phyloP scores from a whole-genome alignment of 164 flowering plant species.

The Protea cynaroides region DNA sequence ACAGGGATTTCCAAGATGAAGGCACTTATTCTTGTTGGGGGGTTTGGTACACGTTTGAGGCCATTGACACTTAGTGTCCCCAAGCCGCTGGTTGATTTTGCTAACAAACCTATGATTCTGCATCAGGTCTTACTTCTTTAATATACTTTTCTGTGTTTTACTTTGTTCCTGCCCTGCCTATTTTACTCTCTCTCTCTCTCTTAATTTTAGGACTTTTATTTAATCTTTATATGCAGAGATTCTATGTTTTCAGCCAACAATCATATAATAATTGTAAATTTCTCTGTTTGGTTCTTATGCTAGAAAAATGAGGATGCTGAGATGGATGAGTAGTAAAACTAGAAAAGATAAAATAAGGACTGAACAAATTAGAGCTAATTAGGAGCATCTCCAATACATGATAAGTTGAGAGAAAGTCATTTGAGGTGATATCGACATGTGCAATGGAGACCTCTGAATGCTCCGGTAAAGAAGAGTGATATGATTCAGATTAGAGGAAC shows the following conservation, averaged over 20 bases:
- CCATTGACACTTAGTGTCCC: constrained; percentile 98
- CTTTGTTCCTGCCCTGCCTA: background rate
- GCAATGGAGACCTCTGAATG: too few relatives aligned
- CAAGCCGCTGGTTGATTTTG: constrained; percentile 97
- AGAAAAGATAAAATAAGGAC: background rate
- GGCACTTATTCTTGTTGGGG: constrained; percentile 99
- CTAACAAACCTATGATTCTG: constrained; percentile 97
- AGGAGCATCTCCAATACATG: too few relatives aligned
- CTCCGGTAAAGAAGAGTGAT: too few relatives aligned
- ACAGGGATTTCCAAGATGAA: constrained; percentile 52
- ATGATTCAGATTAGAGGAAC: too few relatives aligned
- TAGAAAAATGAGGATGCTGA: background rate
- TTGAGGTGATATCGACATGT: too few relatives aligned
- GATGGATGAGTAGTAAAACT: background rate
- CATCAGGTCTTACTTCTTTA: constrained; percentile 62
- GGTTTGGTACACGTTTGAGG: constrained; percentile 93
- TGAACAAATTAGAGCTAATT: too few relatives aligned
- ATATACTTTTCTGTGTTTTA: background rate
- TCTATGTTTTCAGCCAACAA: too few relatives aligned
- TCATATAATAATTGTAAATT: too few relatives aligned
- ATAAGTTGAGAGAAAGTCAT: too few relatives aligned
- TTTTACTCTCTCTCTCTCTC: too few relatives aligned
- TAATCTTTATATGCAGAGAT: too few relatives aligned
- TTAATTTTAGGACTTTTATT: too few relatives aligned
- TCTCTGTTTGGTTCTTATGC: background rate